phyloP scores from a whole-genome alignment of 148 eudicot genomes.

The Salicornia ramosissima region DNA sequence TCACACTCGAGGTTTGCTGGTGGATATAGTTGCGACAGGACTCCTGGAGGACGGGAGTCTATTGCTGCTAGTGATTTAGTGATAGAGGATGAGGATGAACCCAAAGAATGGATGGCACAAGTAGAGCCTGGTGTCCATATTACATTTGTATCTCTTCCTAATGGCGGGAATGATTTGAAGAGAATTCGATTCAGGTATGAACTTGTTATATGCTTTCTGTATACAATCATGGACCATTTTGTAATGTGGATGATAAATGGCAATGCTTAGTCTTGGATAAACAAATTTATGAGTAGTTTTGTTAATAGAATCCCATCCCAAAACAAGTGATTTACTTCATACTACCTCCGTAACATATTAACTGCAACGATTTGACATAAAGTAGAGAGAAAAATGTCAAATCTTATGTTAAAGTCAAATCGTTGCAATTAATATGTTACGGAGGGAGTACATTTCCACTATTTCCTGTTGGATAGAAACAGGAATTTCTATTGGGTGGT shows the following conservation, averaged over 20 bases:
- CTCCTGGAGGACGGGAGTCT: slow-evolving; percentile 45
- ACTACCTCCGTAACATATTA: no score
- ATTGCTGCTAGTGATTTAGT: slow-evolving; percentile 57
- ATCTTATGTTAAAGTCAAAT: no score
- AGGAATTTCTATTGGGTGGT: background rate
- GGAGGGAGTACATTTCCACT: no score
- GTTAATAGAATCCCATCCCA: background rate
- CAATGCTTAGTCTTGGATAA: background rate
- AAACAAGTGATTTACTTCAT: background rate
- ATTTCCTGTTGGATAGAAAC: background rate
- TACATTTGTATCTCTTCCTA: slow-evolving; percentile 83
- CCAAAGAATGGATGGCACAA: slow-evolving; percentile 98
- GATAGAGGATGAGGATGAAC: slow-evolving; percentile 68
- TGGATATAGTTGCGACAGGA: slow-evolving; percentile 37
- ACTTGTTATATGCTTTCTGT: background rate
- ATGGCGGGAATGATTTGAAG: slow-evolving; percentile 92
- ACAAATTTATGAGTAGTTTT: background rate
- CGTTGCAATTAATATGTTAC: no score
- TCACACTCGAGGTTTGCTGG: slow-evolving; percentile 52
- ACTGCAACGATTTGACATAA: no score
- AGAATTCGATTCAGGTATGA: slow-evolving; percentile 88
- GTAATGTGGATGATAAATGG: background rate
- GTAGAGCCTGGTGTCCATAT: slow-evolving; percentile 99
- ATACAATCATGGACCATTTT: background rate
- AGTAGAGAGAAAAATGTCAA: no score